These are phyloP conservation scores for Fusarium neocosmosporiellum DNA, from an alignment of 2,329 filamentous ascomycete species.

Conservation along the genomic window DNA sequence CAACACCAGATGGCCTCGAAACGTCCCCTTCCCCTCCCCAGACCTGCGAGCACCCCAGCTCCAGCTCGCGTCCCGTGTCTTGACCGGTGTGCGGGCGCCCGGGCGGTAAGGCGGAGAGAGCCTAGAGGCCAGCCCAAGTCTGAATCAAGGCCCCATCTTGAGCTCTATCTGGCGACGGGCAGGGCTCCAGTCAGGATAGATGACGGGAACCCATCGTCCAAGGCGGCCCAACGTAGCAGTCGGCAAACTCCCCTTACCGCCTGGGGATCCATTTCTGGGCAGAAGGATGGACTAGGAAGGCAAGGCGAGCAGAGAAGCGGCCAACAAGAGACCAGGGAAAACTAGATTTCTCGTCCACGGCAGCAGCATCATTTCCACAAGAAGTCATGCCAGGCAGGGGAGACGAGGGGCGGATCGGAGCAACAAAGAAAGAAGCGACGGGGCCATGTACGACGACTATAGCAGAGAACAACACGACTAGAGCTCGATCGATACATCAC, in stretches of 20 bases:
- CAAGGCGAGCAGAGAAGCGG: constrained; percentile 15
- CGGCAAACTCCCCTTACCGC: constrained; percentile 21
- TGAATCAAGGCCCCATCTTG: not conserved
- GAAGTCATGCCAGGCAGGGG: constrained; percentile 13
- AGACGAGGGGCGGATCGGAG: constrained; percentile 11
- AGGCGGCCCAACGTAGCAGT: constrained; percentile 14
- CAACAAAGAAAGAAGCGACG: constrained; percentile 16
- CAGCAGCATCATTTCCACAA: constrained; percentile 18
- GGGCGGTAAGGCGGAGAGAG: constrained; percentile 22
- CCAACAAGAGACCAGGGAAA: constrained; percentile 11
- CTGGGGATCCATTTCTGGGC: constrained; percentile 16
- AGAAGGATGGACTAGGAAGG: constrained; percentile 6
- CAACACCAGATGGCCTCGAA: constrained; percentile 35
- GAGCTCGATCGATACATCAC: constrained; percentile 23
- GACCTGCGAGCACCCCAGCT: not conserved
- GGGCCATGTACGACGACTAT: not conserved
- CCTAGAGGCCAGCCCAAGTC: not conserved
- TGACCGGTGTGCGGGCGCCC: constrained; percentile 14
- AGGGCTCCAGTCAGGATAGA: constrained; percentile 3
- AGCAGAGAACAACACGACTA: constrained; percentile 27
- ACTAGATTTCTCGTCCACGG: constrained; percentile 18
- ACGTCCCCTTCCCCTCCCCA: constrained; percentile 12
- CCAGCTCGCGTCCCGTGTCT: constrained; percentile 4
- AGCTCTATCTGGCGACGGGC: constrained; percentile 15
- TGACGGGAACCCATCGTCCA: constrained; percentile 13